Conservation (phyloP, 1,284 basidiomycete species). For the Sporisorium exsertum region DNA sequence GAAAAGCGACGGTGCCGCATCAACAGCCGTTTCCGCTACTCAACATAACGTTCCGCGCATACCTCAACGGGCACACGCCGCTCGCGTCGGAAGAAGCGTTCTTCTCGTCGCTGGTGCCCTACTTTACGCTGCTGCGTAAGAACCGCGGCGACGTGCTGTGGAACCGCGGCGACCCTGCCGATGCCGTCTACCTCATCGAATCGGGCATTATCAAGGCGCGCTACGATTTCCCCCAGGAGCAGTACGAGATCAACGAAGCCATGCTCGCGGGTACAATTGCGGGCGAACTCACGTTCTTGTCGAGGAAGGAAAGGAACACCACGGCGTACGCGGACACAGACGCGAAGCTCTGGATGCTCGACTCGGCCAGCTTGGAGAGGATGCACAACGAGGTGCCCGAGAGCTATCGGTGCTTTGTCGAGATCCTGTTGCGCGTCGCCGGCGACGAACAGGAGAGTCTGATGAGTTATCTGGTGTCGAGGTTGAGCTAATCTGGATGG, state of each 20-base stretch:
- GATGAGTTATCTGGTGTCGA: conserved; percentile 66
- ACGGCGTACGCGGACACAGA: conserved; percentile 64
- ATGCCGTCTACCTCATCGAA: conserved; percentile 71
- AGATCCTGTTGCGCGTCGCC: conserved; percentile 60
- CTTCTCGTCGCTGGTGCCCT: conserved; percentile 74
- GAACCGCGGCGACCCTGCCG: conserved; percentile 78
- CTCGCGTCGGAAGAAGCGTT: conserved; percentile 55
- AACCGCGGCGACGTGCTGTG: conserved; percentile 79
- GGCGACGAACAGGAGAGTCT: conserved; percentile 66
- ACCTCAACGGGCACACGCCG: conserved; percentile 13
- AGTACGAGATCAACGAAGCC: conserved; percentile 67
- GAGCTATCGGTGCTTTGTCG: conserved; percentile 50
- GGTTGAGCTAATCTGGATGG: conserved; percentile 58
- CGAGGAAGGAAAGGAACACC: conserved; percentile 59
- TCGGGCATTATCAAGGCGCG: conserved; percentile 65
- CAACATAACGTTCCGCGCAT: conserved; percentile 59
- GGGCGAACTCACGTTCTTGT: conserved; percentile 65
- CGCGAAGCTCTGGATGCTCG: conserved; percentile 60
- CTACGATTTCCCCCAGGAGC: conserved; percentile 66
- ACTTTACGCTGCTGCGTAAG: conserved; percentile 78
- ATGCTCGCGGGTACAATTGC: conserved; percentile 69
- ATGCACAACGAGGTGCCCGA: conserved; percentile 40
- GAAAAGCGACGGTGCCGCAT: background rate
- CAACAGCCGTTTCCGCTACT: conserved; percentile 56
- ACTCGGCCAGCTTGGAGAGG: conserved; percentile 34